A percentile compares a stretch with the other conserved stretches of the same genome.
These are phyloP conservation scores for Syzygium syzygioides DNA, from an alignment of 441 rosid genomes.

Conservation along the genomic window DNA sequence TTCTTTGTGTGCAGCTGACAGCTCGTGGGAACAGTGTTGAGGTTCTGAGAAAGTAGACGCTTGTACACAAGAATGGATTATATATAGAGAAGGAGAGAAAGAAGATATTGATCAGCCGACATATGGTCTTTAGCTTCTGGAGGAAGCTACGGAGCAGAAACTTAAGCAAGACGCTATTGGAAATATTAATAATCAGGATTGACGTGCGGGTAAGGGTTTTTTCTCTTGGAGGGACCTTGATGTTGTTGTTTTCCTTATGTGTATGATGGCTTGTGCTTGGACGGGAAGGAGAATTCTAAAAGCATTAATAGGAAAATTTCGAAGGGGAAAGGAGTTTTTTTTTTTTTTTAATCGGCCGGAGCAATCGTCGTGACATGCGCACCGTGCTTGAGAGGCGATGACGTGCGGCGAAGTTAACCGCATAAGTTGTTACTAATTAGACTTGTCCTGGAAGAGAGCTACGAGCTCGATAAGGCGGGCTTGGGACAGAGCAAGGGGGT, in stretches of 20 bases:
- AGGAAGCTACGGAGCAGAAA: conserved; percentile 23
- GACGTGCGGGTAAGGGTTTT: conserved; percentile 27
- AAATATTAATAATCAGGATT: neutral
- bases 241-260: neutral
- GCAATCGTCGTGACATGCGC: neutral
- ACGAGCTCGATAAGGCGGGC: neutral
- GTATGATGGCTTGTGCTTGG: neutral
- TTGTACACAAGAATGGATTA: neutral
- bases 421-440: neutral
- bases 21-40: neutral
- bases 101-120: conserved; percentile 5
- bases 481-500: neutral
- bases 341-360: neutral
- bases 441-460: neutral
- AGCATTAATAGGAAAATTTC: neutral
- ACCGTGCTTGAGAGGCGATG: neutral
- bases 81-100: neutral
- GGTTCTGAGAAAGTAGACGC: neutral
- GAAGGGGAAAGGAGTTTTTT: fast-evolving
- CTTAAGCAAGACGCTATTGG: conserved; percentile 24
- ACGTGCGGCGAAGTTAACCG: fast-evolving
- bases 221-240: neutral
- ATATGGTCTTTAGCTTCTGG: conserved; percentile 12
- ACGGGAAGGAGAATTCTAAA: neutral
- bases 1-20: neutral